Conservation (phyloP, 768 basidiomycete species). For the Boletellus emodensis region DNA sequence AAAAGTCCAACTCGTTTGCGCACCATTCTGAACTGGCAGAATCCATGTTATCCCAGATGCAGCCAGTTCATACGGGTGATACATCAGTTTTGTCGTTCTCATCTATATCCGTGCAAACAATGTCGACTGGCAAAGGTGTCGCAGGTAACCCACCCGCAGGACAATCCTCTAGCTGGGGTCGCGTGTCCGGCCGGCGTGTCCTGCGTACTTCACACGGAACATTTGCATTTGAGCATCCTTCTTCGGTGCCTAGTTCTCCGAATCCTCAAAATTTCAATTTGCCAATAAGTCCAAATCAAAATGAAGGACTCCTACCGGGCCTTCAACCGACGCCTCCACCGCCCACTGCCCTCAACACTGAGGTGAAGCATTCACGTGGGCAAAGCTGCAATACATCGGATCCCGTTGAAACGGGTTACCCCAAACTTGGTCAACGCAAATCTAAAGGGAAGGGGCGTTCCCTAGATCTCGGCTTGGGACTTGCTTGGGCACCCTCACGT, state of each 20-base stretch:
- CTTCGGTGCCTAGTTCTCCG: conserved; percentile 45
- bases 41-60: conserved; percentile 23
- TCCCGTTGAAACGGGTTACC: conserved; percentile 13
- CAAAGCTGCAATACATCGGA: conserved; percentile 26
- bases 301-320: conserved; percentile 6
- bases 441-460: conserved; percentile 59
- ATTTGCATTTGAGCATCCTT: conserved; percentile 68
- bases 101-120: conserved; percentile 37
- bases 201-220: conserved; percentile 48
- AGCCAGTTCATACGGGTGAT: conserved; percentile 37
- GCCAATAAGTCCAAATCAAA: conserved; percentile 12
- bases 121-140: conserved; percentile 30
- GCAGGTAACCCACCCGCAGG: conserved; percentile 28
- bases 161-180: conserved; percentile 57
- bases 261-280: conserved; percentile 18
- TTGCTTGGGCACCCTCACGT: conserved; percentile 69
- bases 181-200: conserved; percentile 42
- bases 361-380: conserved; percentile 25
- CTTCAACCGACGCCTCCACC: conserved; percentile 14
- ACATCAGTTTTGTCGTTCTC: conserved; percentile 32
- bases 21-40: conserved; percentile 17
- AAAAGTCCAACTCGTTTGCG: conserved; percentile 6
- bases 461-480: conserved; percentile 63
- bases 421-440: conserved; percentile 16
- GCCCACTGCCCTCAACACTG: conserved; percentile 32